Evolutionary conservation across 129 eudicot species (phyloP), one percentile per base, ranked within the genome.

Genomic region (Sambucus nigra): DNA sequence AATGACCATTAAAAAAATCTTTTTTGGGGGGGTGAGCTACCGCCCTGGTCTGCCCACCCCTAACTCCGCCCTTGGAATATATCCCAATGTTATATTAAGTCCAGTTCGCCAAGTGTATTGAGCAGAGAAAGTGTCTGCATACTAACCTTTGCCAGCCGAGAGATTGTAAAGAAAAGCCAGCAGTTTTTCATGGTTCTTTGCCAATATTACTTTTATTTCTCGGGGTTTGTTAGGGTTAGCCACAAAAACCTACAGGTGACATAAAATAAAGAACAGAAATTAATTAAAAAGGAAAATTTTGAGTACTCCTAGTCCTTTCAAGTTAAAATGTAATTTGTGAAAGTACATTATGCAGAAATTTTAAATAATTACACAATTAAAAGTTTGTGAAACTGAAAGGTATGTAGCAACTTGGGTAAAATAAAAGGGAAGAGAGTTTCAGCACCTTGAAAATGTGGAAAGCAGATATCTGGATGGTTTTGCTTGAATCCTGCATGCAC

Each of bases 191-290:
- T 86, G 95, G 67, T 91, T 91, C 76, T 74, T 91, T 2, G 94
- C 89, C 76, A 91, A 66, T 26, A 91, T 91, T 2, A 91, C 76
- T 77, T 82, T 91, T 33, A 91, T 79, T 29, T 91, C 98, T 76
- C 88, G 79, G 49, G 98, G 87, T 68, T 91, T 91, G 67, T 86
- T 79, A 27, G 98, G 98, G 75, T 91, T 91, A 33, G 98, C 98
- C 63, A 91, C 98, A 71, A 91, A 91, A 45, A 91, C 83, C 97
- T 89, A 74, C 79, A 69, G 16, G 50, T 21, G n/a, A n/a, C n/a
- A n/a, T n/a, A n/a, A n/a, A n/a, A 53, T 16, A 35, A 35, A 35
- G 42, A 35, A 35, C n/a, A n/a, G n/a, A 7, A 2, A 7, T 3
- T 35, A 35, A 35, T 7, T 35, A 7, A 12, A 35, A 35, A 35